A percentile compares a stretch with the other conserved stretches of the same genome.
These are phyloP conservation scores for Picochlorum sp. DNA, from an alignment of 139 green algal species.

Conservation along the genomic window DNA sequence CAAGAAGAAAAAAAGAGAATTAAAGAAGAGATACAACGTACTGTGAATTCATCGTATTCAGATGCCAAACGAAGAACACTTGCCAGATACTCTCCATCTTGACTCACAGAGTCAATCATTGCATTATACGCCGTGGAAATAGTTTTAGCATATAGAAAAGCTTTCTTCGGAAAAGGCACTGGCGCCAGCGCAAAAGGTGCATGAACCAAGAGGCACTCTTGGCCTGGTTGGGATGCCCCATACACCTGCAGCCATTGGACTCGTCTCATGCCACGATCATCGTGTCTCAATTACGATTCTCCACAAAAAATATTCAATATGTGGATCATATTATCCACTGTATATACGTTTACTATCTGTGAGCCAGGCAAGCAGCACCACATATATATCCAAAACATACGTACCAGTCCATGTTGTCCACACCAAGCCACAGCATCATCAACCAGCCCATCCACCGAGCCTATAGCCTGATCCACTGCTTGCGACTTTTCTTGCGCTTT, in stretches of 20 bases:
- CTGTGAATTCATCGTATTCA: slow-evolving; percentile 78
- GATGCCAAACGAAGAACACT: slow-evolving; percentile 44
- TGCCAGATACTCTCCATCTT: slow-evolving; percentile 66
- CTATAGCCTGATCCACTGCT: neutral
- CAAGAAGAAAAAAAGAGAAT: neutral
- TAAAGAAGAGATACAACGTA: neutral
- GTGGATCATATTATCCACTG: too few species aligned
- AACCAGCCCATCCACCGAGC: slow-evolving; percentile 29
- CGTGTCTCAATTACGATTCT: too few species aligned
- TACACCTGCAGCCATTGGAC: slow-evolving; percentile 27
- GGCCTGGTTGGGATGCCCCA: slow-evolving; percentile 22
- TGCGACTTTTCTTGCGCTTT: too few species aligned
- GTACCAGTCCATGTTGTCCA: slow-evolving; percentile 64
- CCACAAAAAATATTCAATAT: too few species aligned
- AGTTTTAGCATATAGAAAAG: slow-evolving; percentile 37
- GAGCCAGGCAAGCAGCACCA: neutral
- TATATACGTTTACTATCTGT: neutral
- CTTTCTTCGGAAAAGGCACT: slow-evolving; percentile 59
- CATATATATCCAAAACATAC: neutral
- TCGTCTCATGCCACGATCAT: too few species aligned
- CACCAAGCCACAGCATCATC: slow-evolving; percentile 71
- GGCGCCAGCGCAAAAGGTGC: slow-evolving; percentile 78
- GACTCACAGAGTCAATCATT: slow-evolving; percentile 65
- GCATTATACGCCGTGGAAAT: slow-evolving; percentile 61
- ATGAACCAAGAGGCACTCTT: slow-evolving; percentile 40